These are phyloP conservation scores for Sonneratia alba DNA, from an alignment of 345 rosid species.

Conservation along the genomic window DNA sequence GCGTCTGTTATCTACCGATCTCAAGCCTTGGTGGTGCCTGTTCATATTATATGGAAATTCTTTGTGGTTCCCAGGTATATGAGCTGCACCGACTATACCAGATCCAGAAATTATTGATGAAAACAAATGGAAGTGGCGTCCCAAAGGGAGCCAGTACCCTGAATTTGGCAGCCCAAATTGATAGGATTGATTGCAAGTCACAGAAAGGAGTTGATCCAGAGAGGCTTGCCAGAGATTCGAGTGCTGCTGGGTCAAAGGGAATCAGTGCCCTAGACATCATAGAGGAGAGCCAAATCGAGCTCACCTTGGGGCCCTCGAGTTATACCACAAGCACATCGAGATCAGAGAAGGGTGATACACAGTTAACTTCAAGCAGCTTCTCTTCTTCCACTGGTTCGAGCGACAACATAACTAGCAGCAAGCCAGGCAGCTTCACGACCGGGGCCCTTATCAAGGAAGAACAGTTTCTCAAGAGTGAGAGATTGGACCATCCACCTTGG, in stretches of 20 bases:
- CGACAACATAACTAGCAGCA: constrained; percentile 23
- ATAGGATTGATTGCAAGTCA: neutral
- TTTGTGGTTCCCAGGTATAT: constrained; percentile 34
- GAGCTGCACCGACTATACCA: constrained; percentile 86
- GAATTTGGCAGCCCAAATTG: neutral
- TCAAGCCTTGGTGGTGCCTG: neutral
- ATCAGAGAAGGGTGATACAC: constrained; percentile 25
- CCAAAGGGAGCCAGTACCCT: neutral
- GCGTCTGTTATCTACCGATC: neutral
- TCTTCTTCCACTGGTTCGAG: constrained; percentile 68
- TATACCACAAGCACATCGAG: constrained; percentile 27
- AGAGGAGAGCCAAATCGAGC: constrained; percentile 78
- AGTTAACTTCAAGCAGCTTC: constrained; percentile 42
- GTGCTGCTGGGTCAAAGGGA: constrained; percentile 26
- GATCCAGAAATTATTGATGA: constrained; percentile 75
- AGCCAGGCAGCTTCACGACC: constrained; percentile 15
- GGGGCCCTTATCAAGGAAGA: constrained; percentile 34
- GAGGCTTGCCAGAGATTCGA: constrained; percentile 22
- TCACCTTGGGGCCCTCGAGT: constrained; percentile 60
- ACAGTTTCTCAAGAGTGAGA: constrained; percentile 37
- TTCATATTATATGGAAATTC: too few species aligned
- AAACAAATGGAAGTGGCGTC: constrained; percentile 26
- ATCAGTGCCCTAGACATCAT: constrained; percentile 25
- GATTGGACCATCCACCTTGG: constrained; percentile 65
- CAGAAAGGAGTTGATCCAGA: constrained; percentile 23